A percentile compares a stretch with the other conserved stretches of the same genome.
Conservation (phyloP, 805 yeast species). For the Ogataea parapolymorpha region DNA sequence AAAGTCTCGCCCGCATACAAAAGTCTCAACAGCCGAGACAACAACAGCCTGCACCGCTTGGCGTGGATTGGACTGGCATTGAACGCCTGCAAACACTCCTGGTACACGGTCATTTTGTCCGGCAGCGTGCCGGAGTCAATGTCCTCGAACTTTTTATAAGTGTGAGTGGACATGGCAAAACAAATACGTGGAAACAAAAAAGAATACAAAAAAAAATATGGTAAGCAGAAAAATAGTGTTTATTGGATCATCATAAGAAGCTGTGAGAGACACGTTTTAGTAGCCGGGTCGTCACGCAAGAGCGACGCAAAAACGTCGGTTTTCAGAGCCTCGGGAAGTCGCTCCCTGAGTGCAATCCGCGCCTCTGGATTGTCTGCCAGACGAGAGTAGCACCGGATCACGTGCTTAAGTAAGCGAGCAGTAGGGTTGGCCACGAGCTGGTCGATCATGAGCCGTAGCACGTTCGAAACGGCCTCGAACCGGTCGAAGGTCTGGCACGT, state of each 20-base stretch:
- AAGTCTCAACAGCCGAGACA: conserved; percentile 80
- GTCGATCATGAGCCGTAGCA: conserved; percentile 78
- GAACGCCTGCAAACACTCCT: conserved; percentile 90
- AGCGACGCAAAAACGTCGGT: conserved; percentile 81
- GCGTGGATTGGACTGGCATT: conserved; percentile 89
- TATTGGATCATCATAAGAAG: conserved; percentile 47
- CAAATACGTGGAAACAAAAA: conserved; percentile 13
- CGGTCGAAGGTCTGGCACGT: conserved; percentile 95
- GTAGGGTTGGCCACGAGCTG: conserved; percentile 76
- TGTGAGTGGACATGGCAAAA: conserved; percentile 67
- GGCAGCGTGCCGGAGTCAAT: conserved; percentile 64
- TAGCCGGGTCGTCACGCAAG: conserved; percentile 81
- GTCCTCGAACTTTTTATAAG: conserved; percentile 83
- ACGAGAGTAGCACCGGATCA: conserved; percentile 88
- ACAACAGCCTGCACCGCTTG: conserved; percentile 75
- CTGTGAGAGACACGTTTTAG: conserved; percentile 84
- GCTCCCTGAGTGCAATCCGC: conserved; percentile 75
- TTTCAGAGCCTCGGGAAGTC: conserved; percentile 81
- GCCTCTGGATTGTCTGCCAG: conserved; percentile 89
- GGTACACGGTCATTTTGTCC: conserved; percentile 96
- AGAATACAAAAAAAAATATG: conserved; percentile 5
- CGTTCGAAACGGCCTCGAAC: conserved; percentile 90
- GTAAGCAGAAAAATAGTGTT: background rate
- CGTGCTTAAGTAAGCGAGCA: conserved; percentile 85
- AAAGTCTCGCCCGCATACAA: conserved; percentile 83